phyloP scores from a whole-genome alignment of 192 early-diverging fungal genomes.

The Spinellus fusiger region DNA sequence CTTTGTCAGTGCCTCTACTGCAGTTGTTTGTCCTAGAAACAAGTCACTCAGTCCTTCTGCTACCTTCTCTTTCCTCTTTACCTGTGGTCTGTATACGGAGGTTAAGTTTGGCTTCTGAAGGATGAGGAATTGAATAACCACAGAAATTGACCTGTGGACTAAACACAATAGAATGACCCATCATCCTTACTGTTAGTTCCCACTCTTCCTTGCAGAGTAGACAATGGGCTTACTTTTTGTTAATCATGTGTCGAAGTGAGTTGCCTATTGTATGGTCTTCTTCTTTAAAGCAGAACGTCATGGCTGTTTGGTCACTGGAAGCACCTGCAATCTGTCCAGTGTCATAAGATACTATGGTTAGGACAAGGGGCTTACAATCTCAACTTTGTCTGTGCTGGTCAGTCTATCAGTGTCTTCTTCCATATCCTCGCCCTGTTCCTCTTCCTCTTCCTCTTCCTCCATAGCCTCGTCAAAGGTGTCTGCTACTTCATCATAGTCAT shows the following conservation, averaged over 20 bases:
- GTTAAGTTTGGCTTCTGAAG: constrained; percentile 88
- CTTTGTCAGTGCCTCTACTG: constrained; percentile 78
- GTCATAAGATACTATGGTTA: neutral
- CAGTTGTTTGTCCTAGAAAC: constrained; percentile 61
- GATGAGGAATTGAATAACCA: constrained; percentile 96
- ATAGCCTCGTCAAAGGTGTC: neutral
- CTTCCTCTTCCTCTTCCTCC: constrained; percentile 12
- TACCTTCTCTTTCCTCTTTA: constrained; percentile 22
- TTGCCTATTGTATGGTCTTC: constrained; percentile 98
- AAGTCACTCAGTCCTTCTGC: neutral
- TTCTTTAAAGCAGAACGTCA: constrained; percentile 84
- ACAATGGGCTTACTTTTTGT: constrained; percentile 76
- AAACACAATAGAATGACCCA: constrained; percentile 5
- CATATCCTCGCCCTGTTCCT: constrained; percentile 22
- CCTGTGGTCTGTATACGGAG: constrained; percentile 90
- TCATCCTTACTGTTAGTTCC: neutral
- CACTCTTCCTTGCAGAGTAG: neutral
- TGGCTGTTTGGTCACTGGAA: constrained; percentile 62
- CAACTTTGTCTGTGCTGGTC: constrained; percentile 35
- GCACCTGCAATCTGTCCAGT: constrained; percentile 29
- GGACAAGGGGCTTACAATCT: constrained; percentile 36
- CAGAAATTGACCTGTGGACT: constrained; percentile 87
- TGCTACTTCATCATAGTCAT: neutral
- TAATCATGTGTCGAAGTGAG: constrained; percentile 84
- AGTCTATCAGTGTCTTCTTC: constrained; percentile 31